Evolutionary conservation across 768 basidiomycete species (phyloP), one percentile per base, ranked within the genome.

Genomic region (Clitopilus hobsonii): DNA sequence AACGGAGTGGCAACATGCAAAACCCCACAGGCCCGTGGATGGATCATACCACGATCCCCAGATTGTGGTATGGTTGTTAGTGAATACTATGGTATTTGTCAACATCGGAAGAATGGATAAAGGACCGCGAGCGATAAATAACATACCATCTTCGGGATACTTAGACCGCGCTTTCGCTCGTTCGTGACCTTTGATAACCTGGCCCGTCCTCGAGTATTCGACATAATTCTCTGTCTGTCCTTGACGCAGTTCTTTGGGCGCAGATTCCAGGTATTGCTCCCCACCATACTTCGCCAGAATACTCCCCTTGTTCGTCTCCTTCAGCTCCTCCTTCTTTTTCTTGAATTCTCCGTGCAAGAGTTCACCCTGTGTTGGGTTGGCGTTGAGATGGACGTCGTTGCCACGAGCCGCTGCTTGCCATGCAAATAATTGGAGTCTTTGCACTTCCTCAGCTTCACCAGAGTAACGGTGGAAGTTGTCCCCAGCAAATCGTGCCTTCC

Each of bases 201-300:
- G 85, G 18, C 97, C 97, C 22, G 91, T 82, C 58, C 94, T 78
- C 54, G 94, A 95, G 69, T 98, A 99, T 73, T 99, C 97, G 45
- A 98, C 91, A 58, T 99, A 99, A 58, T 95, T 83, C 69, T 98
- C 97, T 30, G 94, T 96, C 73, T 98, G 95, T 0, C 97, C 97
- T 59, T 88, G 86, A n/a, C 94, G 69, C 27, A 99, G 77, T 70
- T 98, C 97, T 66, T 85, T 88, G 18, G 97, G 93, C n/a, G 88
- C 87, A 20, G 80, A 84, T 69, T 92, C 85, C 52, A 99, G 77
- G 70, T 96, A 95, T 68, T 94, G 79, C 63, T 88, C 96, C 23
- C 97, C 97, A 38, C 97, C 97, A 60, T 99, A 99, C 71, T 85
- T 94, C 28, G 83, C 86, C 54, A 99, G 76, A 49, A 98, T 94